Evolutionary conservation across 2,329 filamentous ascomycete genomes (phyloP), one percentile per base, ranked within the genome.

Genomic region (Beauveria rudraprayagi): DNA sequence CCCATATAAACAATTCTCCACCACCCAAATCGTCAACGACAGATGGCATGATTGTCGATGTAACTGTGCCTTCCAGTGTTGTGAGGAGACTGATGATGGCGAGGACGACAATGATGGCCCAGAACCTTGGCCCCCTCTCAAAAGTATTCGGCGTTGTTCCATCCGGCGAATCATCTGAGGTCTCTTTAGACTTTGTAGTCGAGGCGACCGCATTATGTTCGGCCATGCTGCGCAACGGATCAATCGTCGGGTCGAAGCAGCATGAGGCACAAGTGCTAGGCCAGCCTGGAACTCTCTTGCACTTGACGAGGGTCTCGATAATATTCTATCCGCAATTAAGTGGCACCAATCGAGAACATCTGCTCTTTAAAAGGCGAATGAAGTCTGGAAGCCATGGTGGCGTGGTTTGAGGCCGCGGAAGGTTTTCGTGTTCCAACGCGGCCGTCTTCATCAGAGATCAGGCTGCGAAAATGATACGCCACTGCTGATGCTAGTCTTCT

Each of bases 1-100:
- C 60, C 70, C 70, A 71, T 28, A 71, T 66, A 61, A 65, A 70
- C 34, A 61, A 28, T 1, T 58, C 55, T 14, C 67, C 64, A 1
- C 65, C 63, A 41, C 62, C 53, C 19, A 71, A 54, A 28, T 66
- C 64, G 16, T 61, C 54, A 17, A 65, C 53, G 30, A 71, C 65
- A 17, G 55, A 62, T 10, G 69, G 68, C 41, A 70, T 61, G 16
- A 66, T 66, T 3, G 66, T 70, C 10, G 68, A 66, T 16, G 66
- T 67, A 41, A 71, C 62, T 4, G 66, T 68, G 19, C 64, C 61
- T n/a, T 70, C 68, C n/a, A 70, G 58, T 4, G 68, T 61, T 16
- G 67, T 67, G 22, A 69, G 63, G 8, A 70, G 61, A 8, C 62
- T 62, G 16, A 63, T 62, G 26, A 67, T 34, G 34, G 62, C 46